Base-by-base conservation (phyloP, 148 eudicot species). In the Drosera capensis region DNA sequence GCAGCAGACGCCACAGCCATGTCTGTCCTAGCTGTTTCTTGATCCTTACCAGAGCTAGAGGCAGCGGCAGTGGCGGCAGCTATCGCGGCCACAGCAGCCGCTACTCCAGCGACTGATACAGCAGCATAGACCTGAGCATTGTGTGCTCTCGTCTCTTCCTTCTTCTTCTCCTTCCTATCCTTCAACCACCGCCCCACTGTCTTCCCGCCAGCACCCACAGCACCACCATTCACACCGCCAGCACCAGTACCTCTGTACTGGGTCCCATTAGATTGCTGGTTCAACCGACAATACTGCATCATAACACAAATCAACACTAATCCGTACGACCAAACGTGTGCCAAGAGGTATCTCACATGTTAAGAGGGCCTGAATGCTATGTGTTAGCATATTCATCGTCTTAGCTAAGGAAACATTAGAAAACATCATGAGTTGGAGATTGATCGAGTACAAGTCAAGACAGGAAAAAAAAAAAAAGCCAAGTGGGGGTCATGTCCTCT, bases 1-100 rank as follows among this genome's bases (percentile, higher is more conserved):
- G 97, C 95, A 14, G 97, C 97, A 35, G 97, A 80, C 1, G 97
- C 97, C 45, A 88, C 78, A 0, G 94, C 97, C 94, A 78, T 78
- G 42, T 84, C 86, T 2, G 84, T 80, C 62, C 72, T 75, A 0
- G 94, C 79, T 64, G 68, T 68, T 25, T 72, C 71, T 52, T 71
- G 80, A 14, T 87, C 96, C 57, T 82, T 87, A 23, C 74, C 47
- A 0, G 64, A 45, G 4, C 73, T 74, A 2, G 96, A 79, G 0
- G 82, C 55, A 6, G 90, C 78, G 2, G 94, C 94, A 2, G 90
- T 75, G 43, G 96, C 96, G 1, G 94, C 84, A 18, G 97, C 93
- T 4, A 88, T 84, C 1, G 97, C 94, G 8, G 97, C 97, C 51
- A 88, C 58, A 0, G 97, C 97, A 0, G 97, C 82, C n/a, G 97